Evolutionary conservation across 352 stramenopile species (phyloP).

Genomic region (Globisporangium nunn): DNA sequence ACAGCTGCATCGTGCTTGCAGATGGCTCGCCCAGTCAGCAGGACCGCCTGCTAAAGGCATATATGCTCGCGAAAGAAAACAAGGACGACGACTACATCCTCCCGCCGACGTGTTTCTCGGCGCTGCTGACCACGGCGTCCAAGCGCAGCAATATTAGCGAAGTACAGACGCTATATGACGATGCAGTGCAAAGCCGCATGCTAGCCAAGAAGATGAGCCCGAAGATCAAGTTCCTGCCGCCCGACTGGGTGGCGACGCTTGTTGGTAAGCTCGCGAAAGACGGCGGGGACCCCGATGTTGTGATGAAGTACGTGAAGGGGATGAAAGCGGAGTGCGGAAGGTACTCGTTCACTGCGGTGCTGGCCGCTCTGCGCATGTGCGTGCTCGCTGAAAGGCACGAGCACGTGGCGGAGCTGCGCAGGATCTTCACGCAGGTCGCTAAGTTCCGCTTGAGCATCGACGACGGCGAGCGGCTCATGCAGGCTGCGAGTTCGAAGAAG

Average conservation of each 20-base stretch:
- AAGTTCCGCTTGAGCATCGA: constrained; percentile 17
- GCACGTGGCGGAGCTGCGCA: constrained; percentile 7
- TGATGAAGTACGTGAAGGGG: constrained; percentile 9
- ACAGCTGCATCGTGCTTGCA: constrained; percentile 23
- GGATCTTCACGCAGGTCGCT: constrained; percentile 12
- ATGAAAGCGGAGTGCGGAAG: constrained; percentile 18
- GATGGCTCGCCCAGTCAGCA: constrained; percentile 11
- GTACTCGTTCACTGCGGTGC: constrained; percentile 23
- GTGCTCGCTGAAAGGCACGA: constrained; percentile 2
- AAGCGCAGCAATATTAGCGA: constrained; percentile 9
- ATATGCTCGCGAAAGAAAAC: constrained; percentile 3
- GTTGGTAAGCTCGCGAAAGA: constrained; percentile 14
- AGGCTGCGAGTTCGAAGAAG: constrained; percentile 13
- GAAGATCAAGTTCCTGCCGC: constrained; percentile 14
- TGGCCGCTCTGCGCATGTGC: constrained; percentile 18
- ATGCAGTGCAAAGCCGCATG: constrained; percentile 12
- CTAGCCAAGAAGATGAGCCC: not conserved
- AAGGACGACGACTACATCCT: constrained; percentile 17
- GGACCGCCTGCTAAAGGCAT: constrained; percentile 19
- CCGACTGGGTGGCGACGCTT: constrained; percentile 21
- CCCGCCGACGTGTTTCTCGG: constrained; percentile 15
- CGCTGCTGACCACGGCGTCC: constrained; percentile 11
- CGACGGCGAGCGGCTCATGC: constrained; percentile 21
- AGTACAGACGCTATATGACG: constrained; percentile 20
- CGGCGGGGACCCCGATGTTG: constrained; percentile 9